Evolutionary conservation across 768 basidiomycete species (phyloP).

Genomic region (Sarcodon sp.): DNA sequence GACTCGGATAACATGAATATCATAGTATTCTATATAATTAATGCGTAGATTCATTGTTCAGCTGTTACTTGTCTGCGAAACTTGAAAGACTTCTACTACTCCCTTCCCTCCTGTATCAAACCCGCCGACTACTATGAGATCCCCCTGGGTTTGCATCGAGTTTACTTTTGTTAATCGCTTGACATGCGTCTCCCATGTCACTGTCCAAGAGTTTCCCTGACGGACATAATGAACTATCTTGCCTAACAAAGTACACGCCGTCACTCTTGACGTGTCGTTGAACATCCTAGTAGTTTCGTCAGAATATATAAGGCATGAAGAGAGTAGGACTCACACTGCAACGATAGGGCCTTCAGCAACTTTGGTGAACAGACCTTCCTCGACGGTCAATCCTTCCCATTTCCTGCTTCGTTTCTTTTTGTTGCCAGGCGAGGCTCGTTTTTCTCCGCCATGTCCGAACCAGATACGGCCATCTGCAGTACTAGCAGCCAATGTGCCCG

Average conservation of each 20-base stretch:
- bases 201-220: slow-evolving; percentile 21
- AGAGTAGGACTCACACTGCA: slow-evolving; percentile 35
- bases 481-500: slow-evolving; percentile 53
- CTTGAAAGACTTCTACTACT: slow-evolving; percentile 37
- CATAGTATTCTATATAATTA: no score
- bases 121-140: slow-evolving; percentile 48
- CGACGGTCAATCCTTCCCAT: slow-evolving; percentile 57
- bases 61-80: no score
- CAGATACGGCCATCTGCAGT: slow-evolving; percentile 68
- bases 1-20: slow-evolving; percentile 3
- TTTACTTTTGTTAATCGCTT: slow-evolving; percentile 49
- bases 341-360: slow-evolving; percentile 68
- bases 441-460: slow-evolving; percentile 60
- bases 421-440: slow-evolving; percentile 13
- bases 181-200: slow-evolving; percentile 36
- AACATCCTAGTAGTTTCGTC: slow-evolving; percentile 29
- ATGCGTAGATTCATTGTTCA: no score
- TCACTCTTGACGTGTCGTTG: slow-evolving; percentile 27
- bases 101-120: slow-evolving; percentile 45
- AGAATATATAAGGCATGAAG: background rate
- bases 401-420: slow-evolving; percentile 41
- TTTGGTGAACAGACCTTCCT: slow-evolving; percentile 30
- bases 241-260: slow-evolving; percentile 53
- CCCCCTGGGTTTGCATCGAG: slow-evolving; percentile 34
- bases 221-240: slow-evolving; percentile 37